Conservation (phyloP, 2,329 filamentous ascomycete genomes). For the Calonectria naviculata region DNA sequence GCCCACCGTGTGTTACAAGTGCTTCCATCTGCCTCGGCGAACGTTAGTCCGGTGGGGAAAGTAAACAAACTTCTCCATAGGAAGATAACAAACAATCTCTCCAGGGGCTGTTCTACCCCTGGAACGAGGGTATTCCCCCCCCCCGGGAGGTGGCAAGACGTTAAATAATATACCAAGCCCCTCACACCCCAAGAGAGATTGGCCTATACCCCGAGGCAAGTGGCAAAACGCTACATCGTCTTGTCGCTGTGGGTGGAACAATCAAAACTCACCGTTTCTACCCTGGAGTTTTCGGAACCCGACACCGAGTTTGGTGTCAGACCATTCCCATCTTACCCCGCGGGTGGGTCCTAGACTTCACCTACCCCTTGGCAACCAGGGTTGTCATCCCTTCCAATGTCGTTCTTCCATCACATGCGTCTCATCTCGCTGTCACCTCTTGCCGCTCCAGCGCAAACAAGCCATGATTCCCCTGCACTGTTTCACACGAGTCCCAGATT, state of each 20-base stretch:
- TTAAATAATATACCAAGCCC: background rate
- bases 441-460: background rate
- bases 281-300: slow-evolving; percentile 3
- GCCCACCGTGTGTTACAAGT: background rate
- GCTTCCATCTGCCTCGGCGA: background rate
- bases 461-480: background rate
- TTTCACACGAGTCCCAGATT: background rate
- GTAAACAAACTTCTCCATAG: background rate
- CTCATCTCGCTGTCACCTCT: slow-evolving; percentile 13
- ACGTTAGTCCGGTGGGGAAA: background rate
- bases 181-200: background rate
- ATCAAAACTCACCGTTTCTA: background rate
- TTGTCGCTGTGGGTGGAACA: no score
- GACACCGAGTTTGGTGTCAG: slow-evolving; percentile 7
- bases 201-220: background rate
- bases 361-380: background rate
- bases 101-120: background rate
- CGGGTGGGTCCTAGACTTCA: slow-evolving; percentile 9
- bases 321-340: slow-evolving; percentile 2
- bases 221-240: background rate
- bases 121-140: background rate
- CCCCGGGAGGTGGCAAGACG: background rate
- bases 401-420: slow-evolving; percentile 17
- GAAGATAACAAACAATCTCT: background rate
- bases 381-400: background rate